Evolutionary conservation across 495 filamentous ascomycete species (phyloP).

Genomic region (Hypoxylon fuscum): DNA sequence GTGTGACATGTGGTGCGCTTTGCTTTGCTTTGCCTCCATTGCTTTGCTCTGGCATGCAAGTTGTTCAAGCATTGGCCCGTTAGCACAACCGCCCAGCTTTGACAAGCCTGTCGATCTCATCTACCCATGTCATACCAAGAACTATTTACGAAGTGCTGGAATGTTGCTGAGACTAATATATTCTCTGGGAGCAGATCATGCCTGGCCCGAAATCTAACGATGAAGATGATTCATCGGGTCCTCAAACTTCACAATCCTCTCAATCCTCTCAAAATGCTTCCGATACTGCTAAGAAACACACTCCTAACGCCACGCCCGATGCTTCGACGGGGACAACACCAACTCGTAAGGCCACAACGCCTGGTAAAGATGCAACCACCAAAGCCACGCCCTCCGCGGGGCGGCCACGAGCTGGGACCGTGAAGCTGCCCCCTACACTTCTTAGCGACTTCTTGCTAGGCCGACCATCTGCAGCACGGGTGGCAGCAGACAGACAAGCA

Average conservation of each 20-base stretch:
- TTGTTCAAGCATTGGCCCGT: conserved; percentile 20
- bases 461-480: conserved; percentile 56
- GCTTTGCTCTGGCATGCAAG: conserved; percentile 30
- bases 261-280: conserved; percentile 19
- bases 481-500: conserved; percentile 48
- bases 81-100: conserved; percentile 11
- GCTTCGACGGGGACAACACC: conserved; percentile 18
- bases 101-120: conserved; percentile 2
- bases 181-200: conserved; percentile 39
- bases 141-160: conserved; percentile 15
- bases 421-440: conserved; percentile 51
- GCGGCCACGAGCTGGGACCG: conserved; percentile 39
- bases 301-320: conserved; percentile 25
- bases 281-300: conserved; percentile 19
- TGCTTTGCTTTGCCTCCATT: too few relatives aligned
- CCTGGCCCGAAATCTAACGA: conserved; percentile 42
- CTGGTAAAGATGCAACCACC: conserved; percentile 44
- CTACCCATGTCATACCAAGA: conserved; percentile 6
- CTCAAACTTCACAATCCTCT: conserved; percentile 32
- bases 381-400: conserved; percentile 52
- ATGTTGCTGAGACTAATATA: conserved; percentile 31
- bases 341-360: conserved; percentile 13
- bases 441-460: conserved; percentile 64
- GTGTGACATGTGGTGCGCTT: conserved; percentile 19
- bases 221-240: conserved; percentile 43